Evolutionary conservation across 2,329 filamentous ascomycete genomes (phyloP), one percentile per base, ranked within the genome.

Genomic region (Aspergillus japonicus): DNA sequence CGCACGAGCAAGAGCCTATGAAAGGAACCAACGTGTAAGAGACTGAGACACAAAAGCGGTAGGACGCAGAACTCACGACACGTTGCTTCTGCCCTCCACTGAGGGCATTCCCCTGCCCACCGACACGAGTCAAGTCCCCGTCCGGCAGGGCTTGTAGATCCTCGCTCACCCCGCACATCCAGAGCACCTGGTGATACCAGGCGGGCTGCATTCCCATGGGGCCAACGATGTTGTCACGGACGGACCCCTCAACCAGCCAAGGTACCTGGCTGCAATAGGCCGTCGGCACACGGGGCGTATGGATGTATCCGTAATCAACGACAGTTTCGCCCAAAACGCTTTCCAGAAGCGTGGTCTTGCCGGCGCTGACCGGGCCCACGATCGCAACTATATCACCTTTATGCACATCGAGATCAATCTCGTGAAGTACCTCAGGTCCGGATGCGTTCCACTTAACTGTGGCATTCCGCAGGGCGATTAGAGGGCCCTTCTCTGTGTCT

Each of bases 61-160:
- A 29, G 8, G 7, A 29, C 2, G 7, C 8, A 8, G 7, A 51
- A 21, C 49, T 35, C 26, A 51, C 49, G 7, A 51, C 23, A n/a
- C 49, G 49, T 51, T 51, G 49, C 23, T 51, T 51, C 26, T 51
- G 49, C 5, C 49, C 49, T 10, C 49, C 49, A 21, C 49, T 51
- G 14, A 51, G 49, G 2, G 26, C 26, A 19, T 11, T 29, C 2
- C 49, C 49, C 5, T 51, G 49, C 3, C 49, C 49, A 3, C 49
- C 49, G 2, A 51, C 26, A 19, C 24, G 14, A 4, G 49, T 51
- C 16, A 51, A 51, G 16, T 51, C 49, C 29, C 16, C 19, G 5
- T 51, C n/a, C 21, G 49, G 49, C 29, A 51, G 29, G n/a, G 14
- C 49, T 33, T 19, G 26, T 2, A 51, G 1, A 5, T 51, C 29